Conservation (phyloP, 164 flowering plant species). For the Taxillus chinensis region DNA sequence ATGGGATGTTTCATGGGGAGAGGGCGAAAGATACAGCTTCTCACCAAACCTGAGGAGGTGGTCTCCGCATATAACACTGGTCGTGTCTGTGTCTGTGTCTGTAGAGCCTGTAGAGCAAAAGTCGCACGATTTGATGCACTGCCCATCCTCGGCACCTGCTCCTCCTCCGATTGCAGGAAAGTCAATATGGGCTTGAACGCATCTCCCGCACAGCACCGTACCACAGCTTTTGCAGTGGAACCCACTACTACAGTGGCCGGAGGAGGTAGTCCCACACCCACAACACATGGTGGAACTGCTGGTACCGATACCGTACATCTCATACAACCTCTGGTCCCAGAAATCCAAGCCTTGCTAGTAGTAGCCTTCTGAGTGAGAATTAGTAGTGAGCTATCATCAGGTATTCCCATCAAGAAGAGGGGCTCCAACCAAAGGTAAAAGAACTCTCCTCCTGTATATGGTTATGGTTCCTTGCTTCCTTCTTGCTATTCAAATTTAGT, state of each 20-base stretch:
- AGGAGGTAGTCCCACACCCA: conserved; percentile 28
- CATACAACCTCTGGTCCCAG: conserved; percentile 24
- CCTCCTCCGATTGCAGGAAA: conserved; percentile 6
- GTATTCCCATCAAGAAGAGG: conserved; percentile 39
- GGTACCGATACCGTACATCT: conserved; percentile 21
- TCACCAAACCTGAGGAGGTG: conserved; percentile 18
- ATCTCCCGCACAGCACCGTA: conserved; percentile 40
- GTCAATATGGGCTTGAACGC: conserved; percentile 23
- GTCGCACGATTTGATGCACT: conserved; percentile 36
- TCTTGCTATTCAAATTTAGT: neutral
- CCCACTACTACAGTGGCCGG: conserved; percentile 16
- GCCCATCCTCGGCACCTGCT: conserved; percentile 6
- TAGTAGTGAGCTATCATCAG: conserved; percentile 29
- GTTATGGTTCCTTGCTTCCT: neutral
- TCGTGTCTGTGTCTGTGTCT: conserved; percentile 20
- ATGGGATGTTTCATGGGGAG: conserved; percentile 38
- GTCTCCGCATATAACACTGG: too few species aligned
- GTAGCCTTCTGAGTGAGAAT: conserved; percentile 41
- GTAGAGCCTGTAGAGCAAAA: conserved; percentile 31
- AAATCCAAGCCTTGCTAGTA: conserved; percentile 42
- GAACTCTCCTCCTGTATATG: neutral
- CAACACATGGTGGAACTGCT: conserved; percentile 36
- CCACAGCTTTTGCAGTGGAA: conserved; percentile 55
- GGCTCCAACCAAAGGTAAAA: conserved; percentile 4
- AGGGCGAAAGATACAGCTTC: conserved; percentile 43